Conservation (phyloP, 2,329 filamentous ascomycete species). For the Diaporthe citri region DNA sequence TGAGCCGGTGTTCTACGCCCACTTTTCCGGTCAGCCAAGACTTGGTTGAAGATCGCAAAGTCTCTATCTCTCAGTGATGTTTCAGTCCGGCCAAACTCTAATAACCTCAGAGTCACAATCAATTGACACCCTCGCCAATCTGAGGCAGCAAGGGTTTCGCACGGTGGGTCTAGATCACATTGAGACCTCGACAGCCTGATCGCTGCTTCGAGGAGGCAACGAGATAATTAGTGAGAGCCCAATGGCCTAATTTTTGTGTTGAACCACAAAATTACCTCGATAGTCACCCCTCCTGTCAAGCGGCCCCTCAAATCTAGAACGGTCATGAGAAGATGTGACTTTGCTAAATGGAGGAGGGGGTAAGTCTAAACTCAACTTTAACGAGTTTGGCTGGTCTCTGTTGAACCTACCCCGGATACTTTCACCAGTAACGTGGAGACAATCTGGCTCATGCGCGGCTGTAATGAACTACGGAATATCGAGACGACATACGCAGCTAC, state of each 20-base stretch:
- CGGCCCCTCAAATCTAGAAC: neutral
- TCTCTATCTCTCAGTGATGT: neutral
- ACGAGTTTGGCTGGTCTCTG: neutral
- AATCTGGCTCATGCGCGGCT: too few species aligned
- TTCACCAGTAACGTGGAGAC: too few species aligned
- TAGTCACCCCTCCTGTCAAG: neutral
- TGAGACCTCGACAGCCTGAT: neutral
- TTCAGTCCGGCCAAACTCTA: slow-evolving; percentile 23
- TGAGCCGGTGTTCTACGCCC: neutral
- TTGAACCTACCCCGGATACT: neutral
- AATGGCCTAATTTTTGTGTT: neutral
- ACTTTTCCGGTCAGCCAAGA: neutral
- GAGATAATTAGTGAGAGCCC: neutral
- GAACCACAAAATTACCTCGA: neutral
- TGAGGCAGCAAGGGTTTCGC: slow-evolving; percentile 14
- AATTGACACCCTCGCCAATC: neutral
- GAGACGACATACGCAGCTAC: too few species aligned
- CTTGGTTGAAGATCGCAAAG: neutral
- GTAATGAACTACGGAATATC: too few species aligned
- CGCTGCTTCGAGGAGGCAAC: slow-evolving; percentile 8
- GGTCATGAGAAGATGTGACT: neutral
- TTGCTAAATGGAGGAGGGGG: neutral
- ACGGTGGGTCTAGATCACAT: neutral
- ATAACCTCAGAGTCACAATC: neutral
- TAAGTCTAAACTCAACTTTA: neutral